Percentiles rank a stretch among this genome's conserved stretches.
Conservation (phyloP, 202 grass and related monocot species). For the Schoenoplectus tabernaemontani region DNA sequence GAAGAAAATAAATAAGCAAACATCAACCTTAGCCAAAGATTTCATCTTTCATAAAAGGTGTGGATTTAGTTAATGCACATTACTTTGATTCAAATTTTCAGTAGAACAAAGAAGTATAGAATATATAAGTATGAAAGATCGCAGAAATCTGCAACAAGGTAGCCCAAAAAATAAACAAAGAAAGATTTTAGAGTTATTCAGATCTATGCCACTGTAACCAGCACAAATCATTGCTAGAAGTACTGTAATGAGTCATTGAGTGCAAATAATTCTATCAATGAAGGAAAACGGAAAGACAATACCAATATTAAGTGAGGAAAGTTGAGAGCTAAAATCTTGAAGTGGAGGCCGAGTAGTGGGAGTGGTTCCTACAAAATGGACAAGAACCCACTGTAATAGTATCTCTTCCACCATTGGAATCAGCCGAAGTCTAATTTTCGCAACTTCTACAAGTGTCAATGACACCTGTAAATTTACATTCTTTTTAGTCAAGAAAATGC, state of each 20-base stretch:
- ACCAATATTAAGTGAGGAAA: conserved; percentile 88
- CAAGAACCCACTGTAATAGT: conserved; percentile 72
- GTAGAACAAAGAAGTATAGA: not conserved
- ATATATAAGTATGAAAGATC: not conserved
- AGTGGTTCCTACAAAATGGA: conserved; percentile 72
- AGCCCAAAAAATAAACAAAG: not conserved
- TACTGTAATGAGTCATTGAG: not conserved
- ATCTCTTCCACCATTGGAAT: conserved; percentile 67
- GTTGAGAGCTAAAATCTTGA: conserved; percentile 86
- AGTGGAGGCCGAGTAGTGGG: conserved; percentile 52
- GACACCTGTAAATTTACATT: conserved; percentile 50
- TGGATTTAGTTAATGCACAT: not conserved
- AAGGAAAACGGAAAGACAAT: conserved; percentile 14
- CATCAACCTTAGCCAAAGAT: conserved; percentile 16
- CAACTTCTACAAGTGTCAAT: conserved; percentile 62
- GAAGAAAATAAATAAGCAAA: conserved; percentile 14
- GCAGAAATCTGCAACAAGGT: not conserved
- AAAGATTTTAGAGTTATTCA: not conserved
- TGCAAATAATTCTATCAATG: not conserved
- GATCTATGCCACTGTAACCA: not conserved
- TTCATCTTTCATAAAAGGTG: not conserved
- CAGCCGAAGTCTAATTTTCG: conserved; percentile 58
- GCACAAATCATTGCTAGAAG: not conserved
- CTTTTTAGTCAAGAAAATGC: conserved; percentile 10
- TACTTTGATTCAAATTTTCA: not conserved